A percentile compares a stretch with the other conserved stretches of the same genome.
Evolutionary conservation across 306 rosid species (phyloP).

Genomic region (Dryas octopetala): DNA sequence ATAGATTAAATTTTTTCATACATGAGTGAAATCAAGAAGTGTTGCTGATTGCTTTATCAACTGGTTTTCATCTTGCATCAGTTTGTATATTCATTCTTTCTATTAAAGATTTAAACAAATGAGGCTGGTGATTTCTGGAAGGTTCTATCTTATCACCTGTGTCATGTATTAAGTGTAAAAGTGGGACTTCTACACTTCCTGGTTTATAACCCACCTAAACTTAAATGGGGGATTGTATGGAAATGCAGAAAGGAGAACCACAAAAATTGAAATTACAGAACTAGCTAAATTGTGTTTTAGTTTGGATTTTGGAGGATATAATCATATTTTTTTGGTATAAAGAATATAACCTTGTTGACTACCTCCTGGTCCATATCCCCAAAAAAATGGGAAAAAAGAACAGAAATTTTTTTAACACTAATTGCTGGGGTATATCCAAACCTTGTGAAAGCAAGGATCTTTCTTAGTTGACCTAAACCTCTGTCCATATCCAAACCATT

Average conservation of each 20-base stretch:
- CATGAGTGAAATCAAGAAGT: conserved; percentile 23
- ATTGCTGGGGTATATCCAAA: not conserved
- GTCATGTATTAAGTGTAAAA: no score
- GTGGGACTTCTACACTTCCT: no score
- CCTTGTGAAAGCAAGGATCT: conserved; percentile 6
- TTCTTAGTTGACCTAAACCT: conserved; percentile 18
- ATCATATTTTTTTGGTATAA: no score
- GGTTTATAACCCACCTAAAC: not conserved
- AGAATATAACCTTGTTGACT: no score
- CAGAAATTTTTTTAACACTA: not conserved
- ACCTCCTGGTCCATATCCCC: no score
- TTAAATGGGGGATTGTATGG: not conserved
- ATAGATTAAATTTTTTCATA: conserved; percentile 38
- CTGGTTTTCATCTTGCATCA: not conserved
- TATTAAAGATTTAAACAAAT: not conserved
- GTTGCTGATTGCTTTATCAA: not conserved
- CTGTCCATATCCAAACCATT: not conserved
- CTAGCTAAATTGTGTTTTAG: no score
- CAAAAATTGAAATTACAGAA: not conserved
- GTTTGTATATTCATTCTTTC: not conserved
- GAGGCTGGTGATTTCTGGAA: not conserved
- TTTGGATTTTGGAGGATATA: no score
- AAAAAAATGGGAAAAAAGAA: not conserved
- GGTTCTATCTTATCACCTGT: no score
- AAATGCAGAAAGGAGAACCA: not conserved